Percentiles rank a stretch among this genome's conserved stretches.
Conservation (phyloP, 768 basidiomycete species). For the Calocybe cyanea region DNA sequence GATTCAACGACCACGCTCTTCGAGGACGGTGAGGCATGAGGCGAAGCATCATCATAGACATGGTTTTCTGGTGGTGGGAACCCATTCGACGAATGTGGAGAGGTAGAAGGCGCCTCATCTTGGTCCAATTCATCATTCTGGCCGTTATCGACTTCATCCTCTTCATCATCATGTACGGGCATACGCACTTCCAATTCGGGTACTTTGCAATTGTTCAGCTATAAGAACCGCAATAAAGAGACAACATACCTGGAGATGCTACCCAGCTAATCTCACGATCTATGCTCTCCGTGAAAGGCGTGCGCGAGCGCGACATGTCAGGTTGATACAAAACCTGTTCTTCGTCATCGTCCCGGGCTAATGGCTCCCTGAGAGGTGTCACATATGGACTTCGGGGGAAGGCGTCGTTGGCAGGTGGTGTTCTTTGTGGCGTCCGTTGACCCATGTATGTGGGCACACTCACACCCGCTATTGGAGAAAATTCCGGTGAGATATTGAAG, state of each 20-base stretch:
- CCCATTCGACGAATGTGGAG: slow-evolving; percentile 46
- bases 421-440: slow-evolving; percentile 39
- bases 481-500: slow-evolving; percentile 44
- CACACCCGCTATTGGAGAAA: slow-evolving; percentile 33
- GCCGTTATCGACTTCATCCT: slow-evolving; percentile 49
- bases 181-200: slow-evolving; percentile 54
- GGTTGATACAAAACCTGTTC: slow-evolving; percentile 65
- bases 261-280: slow-evolving; percentile 75
- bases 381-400: slow-evolving; percentile 72
- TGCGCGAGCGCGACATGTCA: slow-evolving; percentile 46
- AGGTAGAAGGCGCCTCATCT: slow-evolving; percentile 46
- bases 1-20: slow-evolving; percentile 63
- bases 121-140: slow-evolving; percentile 36
- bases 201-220: slow-evolving; percentile 30
- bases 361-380: slow-evolving; percentile 63
- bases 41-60: slow-evolving; percentile 48
- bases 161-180: slow-evolving; percentile 56
- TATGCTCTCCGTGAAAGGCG: slow-evolving; percentile 43
- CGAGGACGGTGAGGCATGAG: slow-evolving; percentile 53
- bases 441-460: slow-evolving; percentile 49
- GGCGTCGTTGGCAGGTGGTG: slow-evolving; percentile 52
- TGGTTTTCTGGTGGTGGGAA: slow-evolving; percentile 37
- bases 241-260: slow-evolving; percentile 60
- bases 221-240: slow-evolving; percentile 5
- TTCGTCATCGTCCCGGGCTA: slow-evolving; percentile 60